Percentiles rank a stretch among this genome's conserved stretches.
These are phyloP conservation scores for Papiliotrema laurentii DNA, from an alignment of 1,284 basidiomycete species.

Conservation along the genomic window DNA sequence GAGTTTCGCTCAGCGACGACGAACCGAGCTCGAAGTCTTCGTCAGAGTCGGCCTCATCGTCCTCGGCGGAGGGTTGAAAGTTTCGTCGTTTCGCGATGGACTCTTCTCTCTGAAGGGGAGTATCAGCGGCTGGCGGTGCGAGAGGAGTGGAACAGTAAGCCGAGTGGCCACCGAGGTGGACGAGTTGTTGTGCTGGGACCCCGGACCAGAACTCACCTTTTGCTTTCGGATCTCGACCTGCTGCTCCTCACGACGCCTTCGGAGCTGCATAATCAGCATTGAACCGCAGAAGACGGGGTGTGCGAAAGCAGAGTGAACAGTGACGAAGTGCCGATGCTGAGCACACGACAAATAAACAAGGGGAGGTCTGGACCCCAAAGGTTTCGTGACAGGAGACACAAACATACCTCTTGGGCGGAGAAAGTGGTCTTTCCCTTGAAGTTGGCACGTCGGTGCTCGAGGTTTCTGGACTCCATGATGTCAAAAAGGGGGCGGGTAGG, in stretches of 20 bases:
- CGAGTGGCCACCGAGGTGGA: no score
- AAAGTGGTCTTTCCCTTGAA: slow-evolving; percentile 50
- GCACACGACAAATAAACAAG: slow-evolving; percentile 3
- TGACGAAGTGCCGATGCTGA: background rate
- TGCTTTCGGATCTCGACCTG: slow-evolving; percentile 95
- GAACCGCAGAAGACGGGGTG: background rate
- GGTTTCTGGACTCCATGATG: slow-evolving; percentile 43
- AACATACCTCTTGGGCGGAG: slow-evolving; percentile 47
- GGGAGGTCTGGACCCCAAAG: background rate
- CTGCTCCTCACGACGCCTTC: slow-evolving; percentile 91
- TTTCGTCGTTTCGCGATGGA: slow-evolving; percentile 94
- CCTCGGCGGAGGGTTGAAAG: slow-evolving; percentile 66
- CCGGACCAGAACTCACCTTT: slow-evolving; percentile 53
- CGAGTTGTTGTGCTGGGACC: background rate
- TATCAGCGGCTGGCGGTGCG: background rate
- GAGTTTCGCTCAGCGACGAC: slow-evolving; percentile 52
- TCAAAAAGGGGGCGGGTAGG: background rate
- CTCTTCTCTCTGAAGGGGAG: slow-evolving; percentile 71
- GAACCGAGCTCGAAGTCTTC: slow-evolving; percentile 58
- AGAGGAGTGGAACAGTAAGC: no score
- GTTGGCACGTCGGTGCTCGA: slow-evolving; percentile 47
- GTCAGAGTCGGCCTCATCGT: slow-evolving; percentile 65
- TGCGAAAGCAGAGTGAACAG: background rate
- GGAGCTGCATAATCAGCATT: slow-evolving; percentile 52
- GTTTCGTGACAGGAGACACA: background rate